A percentile compares a stretch with the other conserved stretches of the same genome.
Conservation (phyloP, 495 filamentous ascomycete genomes). For the Neurospora sp. region DNA sequence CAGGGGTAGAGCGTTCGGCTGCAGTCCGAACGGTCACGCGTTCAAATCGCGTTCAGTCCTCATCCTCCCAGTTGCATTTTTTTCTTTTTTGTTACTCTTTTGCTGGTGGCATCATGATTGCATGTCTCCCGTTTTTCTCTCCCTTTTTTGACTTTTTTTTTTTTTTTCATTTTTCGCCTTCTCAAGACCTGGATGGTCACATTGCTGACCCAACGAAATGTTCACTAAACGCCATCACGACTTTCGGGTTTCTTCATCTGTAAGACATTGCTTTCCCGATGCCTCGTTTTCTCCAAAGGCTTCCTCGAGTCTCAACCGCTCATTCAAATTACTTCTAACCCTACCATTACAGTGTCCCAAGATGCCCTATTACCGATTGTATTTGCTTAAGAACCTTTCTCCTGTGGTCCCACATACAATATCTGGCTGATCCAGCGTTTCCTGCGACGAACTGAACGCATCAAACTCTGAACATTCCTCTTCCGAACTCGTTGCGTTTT, state of each 20-base stretch:
- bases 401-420: slow-evolving; percentile 14
- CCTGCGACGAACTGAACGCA: slow-evolving; percentile 23
- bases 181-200: not conserved
- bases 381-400: not conserved
- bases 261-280: not conserved
- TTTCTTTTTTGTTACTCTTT: not conserved
- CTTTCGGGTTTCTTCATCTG: not conserved
- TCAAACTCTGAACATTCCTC: slow-evolving; percentile 29
- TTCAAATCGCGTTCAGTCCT: not conserved
- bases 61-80: not conserved
- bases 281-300: not conserved
- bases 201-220: not conserved
- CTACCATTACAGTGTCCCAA: not conserved
- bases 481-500: slow-evolving; percentile 39
- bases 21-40: not conserved
- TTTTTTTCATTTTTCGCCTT: not conserved
- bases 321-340: not conserved
- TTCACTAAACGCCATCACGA: not conserved
- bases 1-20: not conserved
- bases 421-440: slow-evolving; percentile 30
- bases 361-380: not conserved
- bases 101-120: not conserved
- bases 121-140: not conserved
- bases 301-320: not conserved
- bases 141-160: not conserved